phyloP scores from a whole-genome alignment of 129 eudicot species.

The Pseudognaphalium luteoalbum region DNA sequence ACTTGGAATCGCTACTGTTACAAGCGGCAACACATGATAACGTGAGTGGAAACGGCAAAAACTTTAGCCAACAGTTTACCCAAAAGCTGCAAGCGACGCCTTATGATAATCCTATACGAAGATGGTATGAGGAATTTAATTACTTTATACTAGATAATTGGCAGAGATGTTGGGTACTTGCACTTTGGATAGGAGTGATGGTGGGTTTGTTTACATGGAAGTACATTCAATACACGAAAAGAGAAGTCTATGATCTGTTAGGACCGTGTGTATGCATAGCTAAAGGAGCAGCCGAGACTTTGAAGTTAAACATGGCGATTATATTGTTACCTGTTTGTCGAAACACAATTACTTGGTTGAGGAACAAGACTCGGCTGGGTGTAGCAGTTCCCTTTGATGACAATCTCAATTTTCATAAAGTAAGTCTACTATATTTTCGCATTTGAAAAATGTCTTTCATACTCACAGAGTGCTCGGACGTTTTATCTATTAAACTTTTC shows the following conservation, averaged over 20 bases:
- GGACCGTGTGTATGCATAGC: conserved; percentile 79
- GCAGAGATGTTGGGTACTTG: conserved; percentile 84
- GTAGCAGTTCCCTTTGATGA: conserved; percentile 74
- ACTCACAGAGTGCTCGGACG: too few species aligned
- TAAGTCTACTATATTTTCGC: conserved; percentile 30
- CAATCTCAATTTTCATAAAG: conserved; percentile 89
- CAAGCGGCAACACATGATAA: conserved; percentile 56
- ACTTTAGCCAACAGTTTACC: conserved; percentile 58
- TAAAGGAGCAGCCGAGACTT: conserved; percentile 91
- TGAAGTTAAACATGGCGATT: conserved; percentile 87
- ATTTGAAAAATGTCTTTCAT: too few species aligned
- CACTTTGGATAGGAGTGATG: conserved; percentile 69
- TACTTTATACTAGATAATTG: conserved; percentile 71
- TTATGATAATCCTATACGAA: conserved; percentile 32
- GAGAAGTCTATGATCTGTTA: conserved; percentile 56
- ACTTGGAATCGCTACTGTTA: conserved; percentile 65
- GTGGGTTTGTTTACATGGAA: conserved; percentile 66
- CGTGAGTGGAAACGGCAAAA: conserved; percentile 52
- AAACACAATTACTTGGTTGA: conserved; percentile 84
- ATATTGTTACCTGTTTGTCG: conserved; percentile 84
- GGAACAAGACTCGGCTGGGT: conserved; percentile 69
- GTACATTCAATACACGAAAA: conserved; percentile 53
- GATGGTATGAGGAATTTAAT: conserved; percentile 46
- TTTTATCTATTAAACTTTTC: too few species aligned
- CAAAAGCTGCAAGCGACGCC: conserved; percentile 55